A percentile compares a stretch with the other conserved stretches of the same genome.
Conservation (phyloP, 805 yeast species). For the Starmerella powellii region DNA sequence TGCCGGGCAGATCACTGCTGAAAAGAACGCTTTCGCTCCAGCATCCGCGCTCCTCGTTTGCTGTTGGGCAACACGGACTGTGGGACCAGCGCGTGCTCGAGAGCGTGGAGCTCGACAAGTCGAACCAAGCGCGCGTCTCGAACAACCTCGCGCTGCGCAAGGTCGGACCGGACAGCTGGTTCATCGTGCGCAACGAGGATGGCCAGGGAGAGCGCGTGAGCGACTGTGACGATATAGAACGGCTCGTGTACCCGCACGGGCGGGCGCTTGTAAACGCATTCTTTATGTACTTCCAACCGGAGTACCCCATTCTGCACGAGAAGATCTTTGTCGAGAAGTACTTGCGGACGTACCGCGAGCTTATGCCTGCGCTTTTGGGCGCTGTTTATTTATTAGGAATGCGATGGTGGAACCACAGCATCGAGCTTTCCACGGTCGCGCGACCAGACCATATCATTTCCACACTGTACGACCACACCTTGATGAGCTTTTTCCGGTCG, state of each 20-base stretch:
- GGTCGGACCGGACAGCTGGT: conserved; percentile 66
- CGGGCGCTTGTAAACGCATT: conserved; percentile 55
- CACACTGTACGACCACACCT: conserved; percentile 56
- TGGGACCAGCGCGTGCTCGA: conserved; percentile 64
- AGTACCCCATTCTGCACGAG: conserved; percentile 83
- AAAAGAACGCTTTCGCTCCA: conserved; percentile 65
- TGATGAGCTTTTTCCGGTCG: conserved; percentile 54
- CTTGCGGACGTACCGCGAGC: conserved; percentile 78
- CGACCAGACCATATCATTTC: conserved; percentile 56
- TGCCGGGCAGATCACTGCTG: conserved; percentile 51
- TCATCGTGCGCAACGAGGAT: conserved; percentile 61
- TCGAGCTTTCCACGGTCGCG: conserved; percentile 58
- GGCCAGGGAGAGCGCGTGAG: conserved; percentile 58
- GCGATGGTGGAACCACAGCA: conserved; percentile 90
- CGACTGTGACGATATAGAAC: conserved; percentile 74
- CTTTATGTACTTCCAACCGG: conserved; percentile 78
- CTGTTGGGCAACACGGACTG: conserved; percentile 77
- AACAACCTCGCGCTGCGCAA: conserved; percentile 57
- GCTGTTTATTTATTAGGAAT: conserved; percentile 80
- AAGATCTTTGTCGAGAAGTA: conserved; percentile 86
- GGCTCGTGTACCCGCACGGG: conserved; percentile 85
- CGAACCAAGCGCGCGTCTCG: conserved; percentile 69
- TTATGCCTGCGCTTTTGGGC: conserved; percentile 81
- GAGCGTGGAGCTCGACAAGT: conserved; percentile 49
- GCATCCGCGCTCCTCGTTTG: conserved; percentile 80